A percentile compares a stretch with the other conserved stretches of the same genome.
Evolutionary conservation across 2,329 filamentous ascomycete genomes (phyloP).

Genomic region (Aspergillus pseudotamarii): DNA sequence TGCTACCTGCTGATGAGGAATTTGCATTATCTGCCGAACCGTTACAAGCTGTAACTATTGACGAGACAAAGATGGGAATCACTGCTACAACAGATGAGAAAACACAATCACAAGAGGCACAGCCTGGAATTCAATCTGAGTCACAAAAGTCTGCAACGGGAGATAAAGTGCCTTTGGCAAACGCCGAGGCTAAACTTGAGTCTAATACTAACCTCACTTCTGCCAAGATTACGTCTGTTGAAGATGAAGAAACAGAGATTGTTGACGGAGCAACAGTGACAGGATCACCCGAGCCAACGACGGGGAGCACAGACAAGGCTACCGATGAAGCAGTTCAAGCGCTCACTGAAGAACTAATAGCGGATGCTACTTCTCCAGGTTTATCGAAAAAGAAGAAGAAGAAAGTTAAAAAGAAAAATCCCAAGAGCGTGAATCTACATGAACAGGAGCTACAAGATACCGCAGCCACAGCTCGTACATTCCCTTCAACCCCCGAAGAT

Average conservation of each 20-base stretch:
- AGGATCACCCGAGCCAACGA: neutral
- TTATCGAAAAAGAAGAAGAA: constrained; percentile 37
- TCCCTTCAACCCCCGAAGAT: neutral
- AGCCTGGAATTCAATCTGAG: neutral
- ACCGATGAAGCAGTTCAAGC: neutral
- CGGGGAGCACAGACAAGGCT: neutral
- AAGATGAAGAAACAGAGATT: neutral
- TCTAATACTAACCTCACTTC: neutral
- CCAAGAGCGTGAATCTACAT: constrained; percentile 20
- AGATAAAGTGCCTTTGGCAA: neutral
- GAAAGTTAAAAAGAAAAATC: constrained; percentile 42
- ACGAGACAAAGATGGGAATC: neutral
- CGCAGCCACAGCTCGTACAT: neutral
- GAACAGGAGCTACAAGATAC: constrained; percentile 15
- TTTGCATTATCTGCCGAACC: neutral
- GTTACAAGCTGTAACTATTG: neutral
- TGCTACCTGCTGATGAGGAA: neutral
- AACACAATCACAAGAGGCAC: neutral
- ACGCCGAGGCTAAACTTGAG: neutral
- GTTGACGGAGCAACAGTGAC: neutral
- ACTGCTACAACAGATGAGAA: neutral
- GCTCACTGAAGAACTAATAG: neutral
- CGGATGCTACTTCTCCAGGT: constrained; percentile 18
- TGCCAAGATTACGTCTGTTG: neutral
- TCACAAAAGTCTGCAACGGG: neutral